Base-by-base conservation (phyloP, 441 rosid genomes). In the Omphalea diandra region DNA sequence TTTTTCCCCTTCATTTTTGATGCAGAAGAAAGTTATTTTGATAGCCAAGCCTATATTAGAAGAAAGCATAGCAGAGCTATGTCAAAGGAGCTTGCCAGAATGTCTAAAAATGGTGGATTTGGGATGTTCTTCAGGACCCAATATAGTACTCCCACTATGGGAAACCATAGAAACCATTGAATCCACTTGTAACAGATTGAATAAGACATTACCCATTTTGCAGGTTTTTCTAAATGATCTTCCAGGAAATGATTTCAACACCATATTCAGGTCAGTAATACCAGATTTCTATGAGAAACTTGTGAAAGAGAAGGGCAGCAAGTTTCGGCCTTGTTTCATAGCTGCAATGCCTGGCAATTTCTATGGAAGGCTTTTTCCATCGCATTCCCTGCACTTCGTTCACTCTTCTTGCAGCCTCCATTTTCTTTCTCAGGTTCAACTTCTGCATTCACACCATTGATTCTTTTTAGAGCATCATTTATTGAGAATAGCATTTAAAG, bases 111-210 rank as follows among this genome's bases (percentile, higher is more conserved):
- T 71, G 44, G 73, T 26, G 9, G 76, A 71, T 8, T 5, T 78
- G 64, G 76, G 78, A 20, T 63, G 78, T 27, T 74, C 81, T 12
- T 44, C 74, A 7, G 81, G 81, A 5, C 78, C 74, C 9, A 78
- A 74, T 35, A 44, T 76, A 0, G 5, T 74, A 0, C n/a, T 71
- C 6, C 70, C 77, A 15, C 12, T 65, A 0, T 24, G 58, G 69
- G 73, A 74, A 38, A 38, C 31, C 26, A 10, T 74, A 31, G 61
- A 71, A 5, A n/a, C 70, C 22, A 10, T 74, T 0, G 50, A 56
- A 15, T 38, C 24, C 3, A 32, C 33, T 31, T 43, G 27, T 49
- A 61, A 12, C 0, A 7, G 46, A 18, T 8, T 38, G 44, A 58
- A 65, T 7, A 58, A 3, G 5, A 65, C 49, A 20, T 50, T 63